Base-by-base conservation (phyloP, 768 basidiomycete species). In the Dendrothele bispora region DNA sequence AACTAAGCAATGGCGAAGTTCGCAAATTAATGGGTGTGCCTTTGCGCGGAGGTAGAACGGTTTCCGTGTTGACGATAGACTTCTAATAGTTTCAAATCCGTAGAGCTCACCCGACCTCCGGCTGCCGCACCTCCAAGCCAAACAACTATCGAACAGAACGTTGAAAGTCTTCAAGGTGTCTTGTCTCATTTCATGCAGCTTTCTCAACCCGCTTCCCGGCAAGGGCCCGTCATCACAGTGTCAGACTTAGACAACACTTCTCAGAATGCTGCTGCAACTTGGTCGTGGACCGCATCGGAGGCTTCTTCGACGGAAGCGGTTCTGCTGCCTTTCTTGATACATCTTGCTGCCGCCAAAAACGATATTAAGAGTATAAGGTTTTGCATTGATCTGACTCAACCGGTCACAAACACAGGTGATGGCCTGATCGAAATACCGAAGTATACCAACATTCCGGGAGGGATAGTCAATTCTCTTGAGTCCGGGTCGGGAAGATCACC, bases 11-110 rank as follows among this genome's bases (percentile, higher is more conserved):
- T 3, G 61, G 71, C 17, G 80, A 91, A 67, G 79, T 98, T 37
- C 83, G 91, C 45, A 71, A 81, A 32, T 76, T 95, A 18, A 79
- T 97, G 48, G 71, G 80, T 11, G 82, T 77, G 27, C 87, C 95
- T 3, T 73, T 97, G 10, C 91, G 94, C 6, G 94, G 94, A 38
- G n/a, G n/a, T n/a, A n/a, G n/a, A n/a, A n/a, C n/a, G n/a, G n/a
- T n/a, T n/a, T n/a, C n/a, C n/a, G n/a, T n/a, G n/a, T n/a, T n/a
- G n/a, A n/a, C n/a, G n/a, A n/a, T n/a, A n/a, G n/a, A n/a, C n/a
- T n/a, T n/a, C n/a, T n/a, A n/a, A n/a, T n/a, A n/a, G n/a, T n/a
- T n/a, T n/a, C n/a, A n/a, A n/a, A n/a, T n/a, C n/a, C n/a, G n/a
- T n/a, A n/a, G 94, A 98, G 65, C 82, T 98, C 34, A 92, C 88